A percentile compares a stretch with the other conserved stretches of the same genome.
phyloP scores from a whole-genome alignment of 2,329 filamentous ascomycete species.

The Gaeumannomyces tritici region DNA sequence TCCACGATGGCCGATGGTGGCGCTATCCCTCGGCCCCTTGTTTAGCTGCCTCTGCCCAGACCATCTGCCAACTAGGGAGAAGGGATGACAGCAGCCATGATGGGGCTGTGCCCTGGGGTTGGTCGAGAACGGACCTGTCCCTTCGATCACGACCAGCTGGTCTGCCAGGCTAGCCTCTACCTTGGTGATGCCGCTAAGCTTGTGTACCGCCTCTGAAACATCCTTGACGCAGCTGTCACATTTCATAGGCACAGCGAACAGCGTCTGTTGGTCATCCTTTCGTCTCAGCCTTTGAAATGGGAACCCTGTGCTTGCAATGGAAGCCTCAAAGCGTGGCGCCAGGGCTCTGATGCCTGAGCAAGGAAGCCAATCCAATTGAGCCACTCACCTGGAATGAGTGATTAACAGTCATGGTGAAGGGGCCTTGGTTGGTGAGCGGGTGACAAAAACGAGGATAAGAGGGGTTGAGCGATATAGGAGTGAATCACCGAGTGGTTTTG shows the following conservation, averaged over 20 bases:
- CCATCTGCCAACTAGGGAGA: not conserved
- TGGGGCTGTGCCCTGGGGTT: not conserved
- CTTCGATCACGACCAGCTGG: slow-evolving; percentile 76
- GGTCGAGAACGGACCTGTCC: slow-evolving; percentile 43
- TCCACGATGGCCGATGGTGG: slow-evolving; percentile 82
- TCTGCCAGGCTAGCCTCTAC: slow-evolving; percentile 75
- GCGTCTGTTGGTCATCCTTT: slow-evolving; percentile 48
- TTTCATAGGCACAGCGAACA: slow-evolving; percentile 89
- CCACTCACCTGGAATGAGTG: slow-evolving; percentile 34
- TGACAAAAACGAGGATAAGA: not conserved
- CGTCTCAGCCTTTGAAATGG: not conserved
- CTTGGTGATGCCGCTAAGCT: slow-evolving; percentile 70
- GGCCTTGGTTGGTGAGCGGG: too few species aligned
- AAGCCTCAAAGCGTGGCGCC: not conserved
- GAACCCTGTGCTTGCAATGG: not conserved
- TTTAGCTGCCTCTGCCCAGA: not conserved
- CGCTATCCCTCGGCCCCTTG: slow-evolving; percentile 31
- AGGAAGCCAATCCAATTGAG: not conserved
- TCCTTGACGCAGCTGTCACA: slow-evolving; percentile 85
- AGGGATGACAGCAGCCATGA: not conserved
- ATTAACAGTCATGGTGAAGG: slow-evolving; percentile 32
- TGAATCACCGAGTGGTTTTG: not conserved
- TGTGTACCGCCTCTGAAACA: slow-evolving; percentile 69
- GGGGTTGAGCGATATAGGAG: too few species aligned
- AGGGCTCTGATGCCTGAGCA: not conserved